These are phyloP conservation scores for Hygrophoropsis aurantiaca DNA, from an alignment of 768 basidiomycete genomes.

Conservation along the genomic window DNA sequence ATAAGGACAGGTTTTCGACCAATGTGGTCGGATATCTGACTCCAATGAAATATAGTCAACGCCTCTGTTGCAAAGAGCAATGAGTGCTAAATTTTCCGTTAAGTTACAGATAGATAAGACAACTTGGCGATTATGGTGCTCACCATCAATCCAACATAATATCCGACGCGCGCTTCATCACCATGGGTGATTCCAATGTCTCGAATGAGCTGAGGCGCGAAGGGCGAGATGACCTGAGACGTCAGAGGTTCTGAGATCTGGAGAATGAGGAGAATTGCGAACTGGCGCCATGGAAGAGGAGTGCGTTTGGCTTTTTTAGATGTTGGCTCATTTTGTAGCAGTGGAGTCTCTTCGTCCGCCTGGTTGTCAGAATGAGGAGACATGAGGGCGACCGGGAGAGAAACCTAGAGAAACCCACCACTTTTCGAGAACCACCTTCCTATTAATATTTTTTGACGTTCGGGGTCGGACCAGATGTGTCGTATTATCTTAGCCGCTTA, in stretches of 20 bases:
- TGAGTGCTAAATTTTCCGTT: constrained; percentile 35
- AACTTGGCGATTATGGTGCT: constrained; percentile 18
- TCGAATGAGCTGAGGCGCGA: constrained; percentile 47
- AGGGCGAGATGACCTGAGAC: constrained; percentile 72
- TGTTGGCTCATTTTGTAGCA: constrained; percentile 32
- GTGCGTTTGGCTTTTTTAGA: constrained; percentile 35
- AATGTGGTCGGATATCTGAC: constrained; percentile 47
- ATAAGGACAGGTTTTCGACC: constrained; percentile 51
- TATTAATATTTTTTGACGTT: too few species aligned
- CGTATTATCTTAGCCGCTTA: too few species aligned
- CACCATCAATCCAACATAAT: constrained; percentile 50
- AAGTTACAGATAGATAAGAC: neutral
- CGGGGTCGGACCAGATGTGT: too few species aligned
- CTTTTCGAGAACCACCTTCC: too few species aligned
- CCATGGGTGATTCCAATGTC: constrained; percentile 40
- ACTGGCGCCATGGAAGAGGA: constrained; percentile 68
- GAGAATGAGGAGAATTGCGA: constrained; percentile 64
- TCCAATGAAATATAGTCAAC: constrained; percentile 48
- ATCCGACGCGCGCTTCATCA: constrained; percentile 44
- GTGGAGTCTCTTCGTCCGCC: constrained; percentile 61
- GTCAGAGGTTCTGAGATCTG: constrained; percentile 77
- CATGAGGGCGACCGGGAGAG: constrained; percentile 1
- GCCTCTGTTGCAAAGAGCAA: constrained; percentile 51
- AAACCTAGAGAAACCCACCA: too few species aligned
- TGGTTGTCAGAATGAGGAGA: neutral